Base-by-base conservation (phyloP, 2,329 filamentous ascomycete species). In the Fusarium metavorans region DNA sequence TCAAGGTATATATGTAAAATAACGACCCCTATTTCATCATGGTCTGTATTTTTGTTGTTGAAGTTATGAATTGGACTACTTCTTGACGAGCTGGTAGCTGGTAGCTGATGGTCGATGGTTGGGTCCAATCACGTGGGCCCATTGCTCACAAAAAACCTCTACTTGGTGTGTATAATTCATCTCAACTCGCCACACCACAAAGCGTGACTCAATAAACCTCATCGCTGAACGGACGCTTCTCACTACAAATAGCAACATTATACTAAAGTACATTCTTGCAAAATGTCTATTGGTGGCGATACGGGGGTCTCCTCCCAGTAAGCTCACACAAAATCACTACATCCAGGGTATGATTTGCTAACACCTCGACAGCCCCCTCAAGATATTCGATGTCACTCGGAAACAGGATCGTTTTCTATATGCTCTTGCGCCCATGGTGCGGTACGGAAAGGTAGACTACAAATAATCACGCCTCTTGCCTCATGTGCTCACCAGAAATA, bases 361-460 rank as follows among this genome's bases (percentile, higher is more conserved):
- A 78, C 56, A 39, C 20, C 8, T 35, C 11, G 18, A 58, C 65
- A 91, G 90, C 78, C 89, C 89, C 11, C 84, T 91, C 72, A 89
- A 88, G 75, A 84, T 92, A 59, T 92, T 92, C 75, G 87, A 90
- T 73, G 79, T 86, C 48, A 87, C 88, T 6, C 87, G 85, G 77
- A 82, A 82, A 56, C 84, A 90, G 72, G 84, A 86, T 37, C 85
- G 87, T 68, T 88, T 90, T 54, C 73, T 92, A 8, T 88, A 89
- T 76, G 87, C 90, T 23, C 90, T 87, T 54, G 91, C 91, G 16
- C 91, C 91, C n/a, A 93, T 93, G 91, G 91, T 93, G 64, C 86
- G 91, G 71, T 92, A 91, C 79, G 89, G 88, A 82, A 91, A 91
- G 83, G 87, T 83, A 80, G 1, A 5, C 6, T 18, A 2, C 3